phyloP scores from a whole-genome alignment of 1,284 basidiomycete genomes.

The Apiotrichum veenhuisii region DNA sequence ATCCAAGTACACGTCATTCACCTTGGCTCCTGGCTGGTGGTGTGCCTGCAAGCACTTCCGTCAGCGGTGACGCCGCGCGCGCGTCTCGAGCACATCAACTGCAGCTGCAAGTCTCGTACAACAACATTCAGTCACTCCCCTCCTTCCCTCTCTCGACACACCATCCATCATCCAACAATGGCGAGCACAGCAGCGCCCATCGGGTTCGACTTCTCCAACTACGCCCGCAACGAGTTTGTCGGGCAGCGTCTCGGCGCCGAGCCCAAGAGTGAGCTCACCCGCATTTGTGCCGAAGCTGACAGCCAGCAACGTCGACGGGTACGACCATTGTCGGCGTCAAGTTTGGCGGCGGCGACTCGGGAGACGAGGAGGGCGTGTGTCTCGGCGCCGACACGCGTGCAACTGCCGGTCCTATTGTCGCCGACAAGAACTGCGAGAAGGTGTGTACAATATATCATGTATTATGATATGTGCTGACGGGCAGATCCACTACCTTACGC shows the following conservation, averaged over 20 bases:
- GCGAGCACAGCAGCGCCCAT: conserved; percentile 29
- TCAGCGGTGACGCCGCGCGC: background rate
- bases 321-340: conserved; percentile 94
- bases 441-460: conserved; percentile 51
- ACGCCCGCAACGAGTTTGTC: conserved; percentile 73
- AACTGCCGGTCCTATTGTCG: conserved; percentile 91
- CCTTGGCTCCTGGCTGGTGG: background rate
- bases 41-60: background rate
- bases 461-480: conserved; percentile 1
- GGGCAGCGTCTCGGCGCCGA: conserved; percentile 44
- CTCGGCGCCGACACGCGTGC: conserved; percentile 96
- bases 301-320: conserved; percentile 84
- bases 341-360: conserved; percentile 58
- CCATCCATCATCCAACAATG: conserved; percentile 23
- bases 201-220: conserved; percentile 72
- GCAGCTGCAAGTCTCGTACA: background rate
- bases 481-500: conserved; percentile 94
- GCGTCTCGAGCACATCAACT: background rate
- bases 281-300: background rate
- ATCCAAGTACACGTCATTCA: too few relatives aligned
- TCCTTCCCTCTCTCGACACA: conserved; percentile 1
- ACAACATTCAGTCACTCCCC: background rate
- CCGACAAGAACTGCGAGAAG: conserved; percentile 99
- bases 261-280: conserved; percentile 52
- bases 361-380: conserved; percentile 76